Percentiles rank a stretch among this genome's conserved stretches.
These are phyloP conservation scores for Breynia disticha DNA, from an alignment of 441 rosid genomes.

Conservation along the genomic window DNA sequence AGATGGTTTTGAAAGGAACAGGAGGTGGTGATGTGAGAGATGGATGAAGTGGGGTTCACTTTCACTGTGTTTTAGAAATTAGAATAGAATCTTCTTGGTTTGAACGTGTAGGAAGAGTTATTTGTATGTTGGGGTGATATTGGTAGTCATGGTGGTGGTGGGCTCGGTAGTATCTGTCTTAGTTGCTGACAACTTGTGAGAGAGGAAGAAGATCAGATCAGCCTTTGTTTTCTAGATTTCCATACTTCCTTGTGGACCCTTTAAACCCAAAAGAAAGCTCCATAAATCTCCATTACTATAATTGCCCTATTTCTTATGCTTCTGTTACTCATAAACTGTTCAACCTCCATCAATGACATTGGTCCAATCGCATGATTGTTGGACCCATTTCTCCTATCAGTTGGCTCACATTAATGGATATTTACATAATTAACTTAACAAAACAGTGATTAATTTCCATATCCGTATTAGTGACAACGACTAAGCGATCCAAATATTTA, in stretches of 20 bases:
- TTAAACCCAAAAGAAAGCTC: slow-evolving; percentile 8
- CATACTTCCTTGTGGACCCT: slow-evolving; percentile 16
- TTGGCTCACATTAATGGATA: slow-evolving; percentile 11
- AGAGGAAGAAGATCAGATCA: slow-evolving; percentile 9
- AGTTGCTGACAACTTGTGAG: slow-evolving; percentile 48
- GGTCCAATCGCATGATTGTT: slow-evolving; percentile 17
- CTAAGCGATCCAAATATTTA: slow-evolving; percentile 5
- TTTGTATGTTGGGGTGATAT: slow-evolving; percentile 11
- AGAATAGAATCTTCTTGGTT: slow-evolving; percentile 48
- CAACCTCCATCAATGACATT: slow-evolving; percentile 9
- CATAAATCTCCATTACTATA: slow-evolving; percentile 13
- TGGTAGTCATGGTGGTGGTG: slow-evolving; percentile 8
- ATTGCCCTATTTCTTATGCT: slow-evolving; percentile 10
- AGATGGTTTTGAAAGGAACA: slow-evolving; percentile 17
- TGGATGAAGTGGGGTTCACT: slow-evolving; percentile 33
- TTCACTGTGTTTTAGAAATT: slow-evolving; percentile 37
- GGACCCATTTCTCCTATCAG: slow-evolving; percentile 15
- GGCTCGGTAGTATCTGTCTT: slow-evolving; percentile 29
- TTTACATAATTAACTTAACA: slow-evolving; percentile 16
- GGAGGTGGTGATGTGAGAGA: slow-evolving; percentile 48
- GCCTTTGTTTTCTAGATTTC: slow-evolving; percentile 31
- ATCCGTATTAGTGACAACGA: neutral
- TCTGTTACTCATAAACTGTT: slow-evolving; percentile 13
- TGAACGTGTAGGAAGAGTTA: slow-evolving; percentile 2
- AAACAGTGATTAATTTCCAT: neutral